Percentiles rank a stretch among this genome's conserved stretches.
phyloP scores from a whole-genome alignment of 805 yeast genomes.

The Lipomyces chichibuensis region DNA sequence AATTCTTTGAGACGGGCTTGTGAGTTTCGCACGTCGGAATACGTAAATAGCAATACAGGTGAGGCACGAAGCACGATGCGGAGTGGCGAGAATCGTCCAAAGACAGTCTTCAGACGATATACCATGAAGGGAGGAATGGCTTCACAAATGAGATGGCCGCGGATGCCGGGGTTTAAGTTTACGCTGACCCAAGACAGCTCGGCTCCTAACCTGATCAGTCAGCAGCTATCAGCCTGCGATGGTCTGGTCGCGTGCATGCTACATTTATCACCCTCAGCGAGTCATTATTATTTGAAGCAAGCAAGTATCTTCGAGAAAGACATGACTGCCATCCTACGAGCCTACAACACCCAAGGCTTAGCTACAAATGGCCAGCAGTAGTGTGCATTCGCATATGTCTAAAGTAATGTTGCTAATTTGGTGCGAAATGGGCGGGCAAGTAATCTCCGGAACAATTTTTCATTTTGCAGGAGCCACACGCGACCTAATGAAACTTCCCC shows the following conservation, averaged over 20 bases:
- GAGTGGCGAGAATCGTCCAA: neutral
- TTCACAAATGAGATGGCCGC: neutral
- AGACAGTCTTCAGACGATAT: slow-evolving; percentile 1
- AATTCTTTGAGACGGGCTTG: slow-evolving; percentile 11
- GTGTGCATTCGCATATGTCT: neutral
- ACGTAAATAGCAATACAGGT: slow-evolving; percentile 8
- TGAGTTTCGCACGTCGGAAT: slow-evolving; percentile 2
- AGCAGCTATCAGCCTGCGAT: neutral
- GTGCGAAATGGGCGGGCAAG: neutral
- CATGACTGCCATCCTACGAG: neutral
- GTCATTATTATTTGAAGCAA: neutral
- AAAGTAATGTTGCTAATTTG: neutral
- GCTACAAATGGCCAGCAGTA: neutral
- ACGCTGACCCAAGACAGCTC: neutral
- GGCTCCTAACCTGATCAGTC: neutral
- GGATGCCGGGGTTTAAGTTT: neutral
- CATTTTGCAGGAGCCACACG: neutral
- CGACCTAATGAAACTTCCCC: neutral
- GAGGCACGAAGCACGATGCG: slow-evolving; percentile 11
- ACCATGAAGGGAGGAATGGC: slow-evolving; percentile 6
- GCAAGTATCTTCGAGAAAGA: neutral
- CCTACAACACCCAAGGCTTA: neutral
- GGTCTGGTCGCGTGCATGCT: neutral
- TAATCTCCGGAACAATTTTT: neutral
- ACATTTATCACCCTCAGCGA: neutral